phyloP scores from a whole-genome alignment of 169 alveolate species.

The Plasmodium inui region DNA sequence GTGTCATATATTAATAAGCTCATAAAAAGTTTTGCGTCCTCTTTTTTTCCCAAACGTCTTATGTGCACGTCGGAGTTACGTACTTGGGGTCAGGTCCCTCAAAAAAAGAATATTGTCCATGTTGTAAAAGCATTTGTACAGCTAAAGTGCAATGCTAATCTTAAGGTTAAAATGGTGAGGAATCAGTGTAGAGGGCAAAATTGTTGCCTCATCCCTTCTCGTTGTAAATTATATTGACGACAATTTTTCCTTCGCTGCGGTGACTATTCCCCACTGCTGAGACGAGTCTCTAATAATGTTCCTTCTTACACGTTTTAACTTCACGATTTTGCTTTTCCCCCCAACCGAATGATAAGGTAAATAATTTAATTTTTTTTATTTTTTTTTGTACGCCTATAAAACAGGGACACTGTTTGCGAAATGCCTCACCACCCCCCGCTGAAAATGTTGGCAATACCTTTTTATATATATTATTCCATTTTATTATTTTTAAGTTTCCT shows the following conservation, averaged over 20 bases:
- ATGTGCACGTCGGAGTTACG: not conserved
- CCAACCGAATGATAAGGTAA: not conserved
- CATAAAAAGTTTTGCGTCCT: not conserved
- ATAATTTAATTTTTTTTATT: too few species aligned
- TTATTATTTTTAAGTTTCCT: not conserved
- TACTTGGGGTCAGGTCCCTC: not conserved
- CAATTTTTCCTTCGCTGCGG: not conserved
- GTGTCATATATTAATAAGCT: not conserved
- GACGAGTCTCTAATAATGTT: not conserved
- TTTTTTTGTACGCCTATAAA: not conserved
- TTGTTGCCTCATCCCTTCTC: not conserved
- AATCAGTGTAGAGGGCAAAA: not conserved
- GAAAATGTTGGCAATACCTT: not conserved
- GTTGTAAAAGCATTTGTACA: not conserved
- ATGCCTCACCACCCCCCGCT: not conserved
- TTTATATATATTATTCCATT: not conserved
- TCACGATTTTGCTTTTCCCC: not conserved
- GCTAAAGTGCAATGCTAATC: not conserved
- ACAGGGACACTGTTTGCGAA: not conserved
- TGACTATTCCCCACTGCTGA: too few species aligned
- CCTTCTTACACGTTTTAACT: not conserved
- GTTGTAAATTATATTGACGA: not conserved
- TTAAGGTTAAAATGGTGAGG: not conserved
- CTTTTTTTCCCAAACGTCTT: not conserved
- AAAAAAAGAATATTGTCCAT: too few species aligned